These are phyloP conservation scores for Aureobasidium namibiae DNA, from an alignment of 2,329 filamentous ascomycete species.

Conservation along the genomic window DNA sequence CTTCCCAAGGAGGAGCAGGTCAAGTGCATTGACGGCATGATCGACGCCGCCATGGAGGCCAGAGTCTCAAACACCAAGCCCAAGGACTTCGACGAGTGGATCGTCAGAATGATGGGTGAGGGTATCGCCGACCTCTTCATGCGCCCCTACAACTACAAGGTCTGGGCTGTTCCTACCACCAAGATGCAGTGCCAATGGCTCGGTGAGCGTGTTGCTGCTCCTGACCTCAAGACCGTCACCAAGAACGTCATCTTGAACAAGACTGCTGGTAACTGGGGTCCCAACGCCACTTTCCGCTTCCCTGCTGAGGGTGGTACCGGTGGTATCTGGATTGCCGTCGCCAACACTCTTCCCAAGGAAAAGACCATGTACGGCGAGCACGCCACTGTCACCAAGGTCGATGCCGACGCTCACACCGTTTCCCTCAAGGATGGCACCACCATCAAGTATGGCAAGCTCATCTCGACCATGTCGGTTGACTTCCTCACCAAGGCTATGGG, in stretches of 20 bases:
- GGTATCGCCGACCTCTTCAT: slow-evolving; percentile 95
- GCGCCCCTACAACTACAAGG: slow-evolving; percentile 99
- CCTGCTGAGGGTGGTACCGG: slow-evolving; percentile 91
- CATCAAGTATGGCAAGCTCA: slow-evolving; percentile 81
- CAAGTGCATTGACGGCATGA: slow-evolving; percentile 86
- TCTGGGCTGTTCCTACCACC: slow-evolving; percentile 96
- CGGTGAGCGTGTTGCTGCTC: slow-evolving; percentile 94
- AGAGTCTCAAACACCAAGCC: slow-evolving; percentile 87
- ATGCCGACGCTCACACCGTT: slow-evolving; percentile 77
- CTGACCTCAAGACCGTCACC: slow-evolving; percentile 87
- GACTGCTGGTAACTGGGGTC: slow-evolving; percentile 94
- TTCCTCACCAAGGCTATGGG: slow-evolving; percentile 78
- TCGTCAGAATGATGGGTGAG: slow-evolving; percentile 79
- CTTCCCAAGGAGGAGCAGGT: slow-evolving; percentile 96
- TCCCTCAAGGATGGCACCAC: slow-evolving; percentile 76
- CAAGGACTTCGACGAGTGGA: slow-evolving; percentile 97
- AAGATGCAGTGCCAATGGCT: slow-evolving; percentile 99
- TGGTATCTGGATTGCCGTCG: slow-evolving; percentile 97
- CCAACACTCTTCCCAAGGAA: slow-evolving; percentile 82
- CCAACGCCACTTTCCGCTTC: slow-evolving; percentile 97
- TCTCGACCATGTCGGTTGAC: slow-evolving; percentile 96
- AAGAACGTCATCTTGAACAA: slow-evolving; percentile 94
- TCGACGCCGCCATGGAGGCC: slow-evolving; percentile 82
- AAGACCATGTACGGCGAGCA: slow-evolving; percentile 86
- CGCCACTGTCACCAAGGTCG: slow-evolving; percentile 76